Evolutionary conservation across 176 grass and related monocot genomes (phyloP).

Genomic region (Pontederia paniculata): DNA sequence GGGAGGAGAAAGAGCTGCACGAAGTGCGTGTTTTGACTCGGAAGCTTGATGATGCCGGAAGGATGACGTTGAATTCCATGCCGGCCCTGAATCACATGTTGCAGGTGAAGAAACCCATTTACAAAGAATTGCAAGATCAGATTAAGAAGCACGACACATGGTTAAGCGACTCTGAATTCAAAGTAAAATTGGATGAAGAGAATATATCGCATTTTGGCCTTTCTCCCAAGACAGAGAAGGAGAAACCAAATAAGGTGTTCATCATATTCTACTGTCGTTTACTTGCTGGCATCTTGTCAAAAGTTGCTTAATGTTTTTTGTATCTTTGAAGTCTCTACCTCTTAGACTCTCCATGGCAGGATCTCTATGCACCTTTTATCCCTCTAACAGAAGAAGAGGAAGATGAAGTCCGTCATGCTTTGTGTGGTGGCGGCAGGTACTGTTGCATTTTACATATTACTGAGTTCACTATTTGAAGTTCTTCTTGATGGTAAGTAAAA

Average conservation of each 20-base stretch:
- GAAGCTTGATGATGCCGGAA: slow-evolving; percentile 7
- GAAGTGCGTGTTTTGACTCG: not conserved
- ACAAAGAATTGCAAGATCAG: slow-evolving; percentile 14
- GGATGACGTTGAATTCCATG: slow-evolving; percentile 8
- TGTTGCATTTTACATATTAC: not conserved
- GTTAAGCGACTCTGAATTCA: slow-evolving; percentile 15
- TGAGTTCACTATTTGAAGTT: slow-evolving; percentile 5
- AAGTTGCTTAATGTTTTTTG: slow-evolving; percentile 8
- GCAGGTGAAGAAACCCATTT: not conserved
- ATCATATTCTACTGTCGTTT: not conserved
- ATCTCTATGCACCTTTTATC: slow-evolving; percentile 33
- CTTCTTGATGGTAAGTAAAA: not conserved
- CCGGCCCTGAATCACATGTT: not conserved
- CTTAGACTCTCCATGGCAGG: slow-evolving; percentile 32
- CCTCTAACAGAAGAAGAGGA: slow-evolving; percentile 57
- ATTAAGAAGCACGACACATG: slow-evolving; percentile 7
- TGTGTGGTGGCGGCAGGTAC: slow-evolving; percentile 38
- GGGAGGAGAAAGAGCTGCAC: slow-evolving; percentile 14
- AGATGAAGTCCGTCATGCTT: slow-evolving; percentile 29
- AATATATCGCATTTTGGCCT: slow-evolving; percentile 12
- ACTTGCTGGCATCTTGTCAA: not conserved
- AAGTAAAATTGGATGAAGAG: slow-evolving; percentile 11
- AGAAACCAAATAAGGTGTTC: slow-evolving; percentile 9
- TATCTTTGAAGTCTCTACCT: not conserved
- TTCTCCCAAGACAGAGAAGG: not conserved